Evolutionary conservation across 2,329 filamentous ascomycete species (phyloP).

Genomic region (Tolypocladium album): DNA sequence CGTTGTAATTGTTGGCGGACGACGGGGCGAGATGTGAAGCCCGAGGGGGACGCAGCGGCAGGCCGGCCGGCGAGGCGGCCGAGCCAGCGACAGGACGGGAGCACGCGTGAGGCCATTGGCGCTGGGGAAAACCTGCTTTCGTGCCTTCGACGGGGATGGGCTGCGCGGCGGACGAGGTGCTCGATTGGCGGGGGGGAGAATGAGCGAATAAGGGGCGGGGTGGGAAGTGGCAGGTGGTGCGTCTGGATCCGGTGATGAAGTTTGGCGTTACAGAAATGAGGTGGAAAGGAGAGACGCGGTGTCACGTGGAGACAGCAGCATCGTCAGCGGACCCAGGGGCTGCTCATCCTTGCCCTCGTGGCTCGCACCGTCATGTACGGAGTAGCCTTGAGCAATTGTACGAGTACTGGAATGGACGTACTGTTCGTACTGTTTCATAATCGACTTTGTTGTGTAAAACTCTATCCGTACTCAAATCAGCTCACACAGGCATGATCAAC

Average conservation of each 20-base stretch:
- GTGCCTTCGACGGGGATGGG: not conserved
- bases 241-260: not conserved
- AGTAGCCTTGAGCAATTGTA: not conserved
- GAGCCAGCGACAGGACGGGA: conserved; percentile 13
- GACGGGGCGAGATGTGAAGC: conserved; percentile 7
- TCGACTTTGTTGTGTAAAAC: too few species aligned
- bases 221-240: not conserved
- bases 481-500: too few species aligned
- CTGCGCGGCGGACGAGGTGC: not conserved
- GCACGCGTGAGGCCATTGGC: conserved; percentile 21
- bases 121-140: not conserved
- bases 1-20: conserved; percentile 2
- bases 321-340: not conserved
- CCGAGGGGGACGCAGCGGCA: conserved; percentile 1
- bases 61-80: conserved; percentile 9
- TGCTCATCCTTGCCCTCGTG: not conserved
- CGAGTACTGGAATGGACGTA: too few species aligned
- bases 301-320: not conserved
- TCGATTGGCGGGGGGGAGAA: not conserved
- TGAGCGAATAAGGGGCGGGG: not conserved
- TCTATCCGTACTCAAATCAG: too few species aligned
- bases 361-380: not conserved
- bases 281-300: conserved; percentile 1
- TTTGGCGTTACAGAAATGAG: not conserved
- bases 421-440: too few species aligned